Conservation (phyloP, 345 rosid genomes). For the Populus ilicifolia region DNA sequence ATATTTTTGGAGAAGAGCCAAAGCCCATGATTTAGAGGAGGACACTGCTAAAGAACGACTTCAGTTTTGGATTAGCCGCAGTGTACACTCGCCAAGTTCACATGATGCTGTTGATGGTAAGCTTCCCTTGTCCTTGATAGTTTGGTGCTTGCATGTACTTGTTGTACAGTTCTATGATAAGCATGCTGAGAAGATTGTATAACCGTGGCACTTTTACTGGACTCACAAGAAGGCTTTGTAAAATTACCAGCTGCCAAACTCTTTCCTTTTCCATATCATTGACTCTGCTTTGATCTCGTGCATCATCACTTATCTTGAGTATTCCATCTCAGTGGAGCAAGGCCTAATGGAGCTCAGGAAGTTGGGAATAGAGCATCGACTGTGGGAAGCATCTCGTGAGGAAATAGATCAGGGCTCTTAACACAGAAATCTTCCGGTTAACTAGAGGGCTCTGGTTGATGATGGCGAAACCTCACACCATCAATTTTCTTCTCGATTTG, state of each 20-base stretch:
- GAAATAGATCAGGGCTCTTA: constrained; percentile 33
- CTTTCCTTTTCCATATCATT: not conserved
- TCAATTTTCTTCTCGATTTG: not conserved
- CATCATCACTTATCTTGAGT: not conserved
- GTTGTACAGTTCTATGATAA: not conserved
- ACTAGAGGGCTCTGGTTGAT: constrained; percentile 3
- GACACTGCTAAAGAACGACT: constrained; percentile 28
- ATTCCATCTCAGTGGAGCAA: constrained; percentile 58
- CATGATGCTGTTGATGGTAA: constrained; percentile 33
- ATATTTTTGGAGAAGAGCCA: constrained; percentile 33
- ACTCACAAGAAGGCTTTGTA: not conserved
- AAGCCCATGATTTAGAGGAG: constrained; percentile 28
- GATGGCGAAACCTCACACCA: not conserved
- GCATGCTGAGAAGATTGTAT: not conserved
- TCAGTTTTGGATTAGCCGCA: constrained; percentile 30
- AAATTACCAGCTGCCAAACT: not conserved
- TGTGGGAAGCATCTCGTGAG: constrained; percentile 89
- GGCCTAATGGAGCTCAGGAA: constrained; percentile 86
- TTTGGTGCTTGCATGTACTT: not conserved
- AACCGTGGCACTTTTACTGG: not conserved
- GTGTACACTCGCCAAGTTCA: constrained; percentile 32
- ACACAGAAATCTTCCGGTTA: constrained; percentile 8
- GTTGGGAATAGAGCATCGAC: constrained; percentile 71
- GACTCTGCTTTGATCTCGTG: not conserved
- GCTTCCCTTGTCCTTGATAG: not conserved